These are phyloP conservation scores for Colletotrichum salicis DNA, from an alignment of 2,329 filamentous ascomycete species.

Conservation along the genomic window DNA sequence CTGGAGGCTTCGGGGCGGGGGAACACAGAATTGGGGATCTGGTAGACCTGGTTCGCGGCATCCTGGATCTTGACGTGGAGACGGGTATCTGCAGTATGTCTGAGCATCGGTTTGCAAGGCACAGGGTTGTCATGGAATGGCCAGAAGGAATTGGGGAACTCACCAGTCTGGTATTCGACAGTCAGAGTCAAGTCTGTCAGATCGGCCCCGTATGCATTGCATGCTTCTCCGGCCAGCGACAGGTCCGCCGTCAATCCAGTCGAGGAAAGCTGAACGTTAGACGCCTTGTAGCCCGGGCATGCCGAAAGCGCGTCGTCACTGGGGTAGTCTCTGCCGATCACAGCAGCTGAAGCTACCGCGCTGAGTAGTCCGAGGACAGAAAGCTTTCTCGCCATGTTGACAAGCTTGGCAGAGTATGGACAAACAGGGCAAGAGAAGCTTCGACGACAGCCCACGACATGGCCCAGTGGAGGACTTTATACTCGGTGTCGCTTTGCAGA, in stretches of 20 bases:
- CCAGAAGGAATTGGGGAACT: background rate
- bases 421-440: background rate
- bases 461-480: constrained; percentile 17
- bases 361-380: constrained; percentile 24
- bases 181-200: constrained; percentile 41
- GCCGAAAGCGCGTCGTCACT: constrained; percentile 26
- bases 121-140: background rate
- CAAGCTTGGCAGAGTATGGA: constrained; percentile 1
- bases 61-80: constrained; percentile 82
- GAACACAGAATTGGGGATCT: constrained; percentile 77
- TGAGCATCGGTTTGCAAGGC: background rate
- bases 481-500: constrained; percentile 5
- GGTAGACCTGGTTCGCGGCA: constrained; percentile 74
- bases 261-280: constrained; percentile 64
- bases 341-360: constrained; percentile 21
- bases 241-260: constrained; percentile 63
- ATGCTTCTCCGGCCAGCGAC: constrained; percentile 39
- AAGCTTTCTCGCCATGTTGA: constrained; percentile 25
- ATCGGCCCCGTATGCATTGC: constrained; percentile 40
- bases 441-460: background rate
- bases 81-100: constrained; percentile 62
- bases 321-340: constrained; percentile 29
- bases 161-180: constrained; percentile 47
- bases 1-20: constrained; percentile 63
- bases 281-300: constrained; percentile 59